Evolutionary conservation across 179 eudicot genomes (phyloP).

Genomic region (Gypsophila paniculata): DNA sequence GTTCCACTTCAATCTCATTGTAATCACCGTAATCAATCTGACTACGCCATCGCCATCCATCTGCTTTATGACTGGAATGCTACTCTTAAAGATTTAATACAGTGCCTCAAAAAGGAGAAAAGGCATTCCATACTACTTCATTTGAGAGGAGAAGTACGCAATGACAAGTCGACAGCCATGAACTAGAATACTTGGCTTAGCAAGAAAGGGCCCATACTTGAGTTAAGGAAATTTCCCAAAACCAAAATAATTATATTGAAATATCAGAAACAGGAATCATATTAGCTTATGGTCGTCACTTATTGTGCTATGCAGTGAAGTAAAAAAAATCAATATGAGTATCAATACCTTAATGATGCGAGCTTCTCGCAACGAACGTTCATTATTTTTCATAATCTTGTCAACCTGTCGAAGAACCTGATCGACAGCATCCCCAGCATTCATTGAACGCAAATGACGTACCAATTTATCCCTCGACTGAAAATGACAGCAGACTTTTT

Average conservation of each 20-base stretch:
- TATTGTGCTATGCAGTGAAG: background rate
- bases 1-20: background rate
- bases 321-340: background rate
- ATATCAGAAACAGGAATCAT: background rate
- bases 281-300: background rate
- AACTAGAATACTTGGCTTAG: background rate
- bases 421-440: constrained; percentile 98
- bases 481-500: background rate
- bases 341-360: constrained; percentile 51
- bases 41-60: background rate
- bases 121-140: background rate
- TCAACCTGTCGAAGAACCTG: constrained; percentile 89
- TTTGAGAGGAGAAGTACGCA: constrained; percentile 1
- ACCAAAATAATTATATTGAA: background rate
- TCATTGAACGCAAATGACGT: constrained; percentile 63
- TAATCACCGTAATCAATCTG: background rate
- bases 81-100: background rate
- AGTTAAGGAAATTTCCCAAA: background rate
- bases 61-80: background rate
- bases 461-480: constrained; percentile 90
- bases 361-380: constrained; percentile 68
- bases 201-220: background rate
- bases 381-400: constrained; percentile 66
- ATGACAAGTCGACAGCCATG: background rate
- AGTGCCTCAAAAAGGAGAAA: background rate